phyloP scores from a whole-genome alignment of 2,329 filamentous ascomycete species.

The Diaporthe batatas region DNA sequence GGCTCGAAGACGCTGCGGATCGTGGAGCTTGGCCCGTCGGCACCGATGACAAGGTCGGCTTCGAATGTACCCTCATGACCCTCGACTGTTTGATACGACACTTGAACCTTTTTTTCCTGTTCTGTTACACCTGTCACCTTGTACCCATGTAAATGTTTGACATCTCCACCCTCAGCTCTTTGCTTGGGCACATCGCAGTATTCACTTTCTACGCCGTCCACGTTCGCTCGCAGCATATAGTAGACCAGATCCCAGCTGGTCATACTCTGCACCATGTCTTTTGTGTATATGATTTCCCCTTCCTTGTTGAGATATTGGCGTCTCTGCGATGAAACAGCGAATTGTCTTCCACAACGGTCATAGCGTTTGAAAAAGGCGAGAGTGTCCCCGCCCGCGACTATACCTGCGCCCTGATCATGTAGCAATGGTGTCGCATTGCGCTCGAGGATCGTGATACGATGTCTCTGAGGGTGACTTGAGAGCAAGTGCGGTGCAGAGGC shows the following conservation, averaged over 20 bases:
- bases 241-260: constrained; percentile 63
- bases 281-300: constrained; percentile 51
- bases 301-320: constrained; percentile 52
- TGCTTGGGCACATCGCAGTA: constrained; percentile 50
- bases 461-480: constrained; percentile 53
- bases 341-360: constrained; percentile 53
- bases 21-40: constrained; percentile 58
- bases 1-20: constrained; percentile 52
- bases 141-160: constrained; percentile 51
- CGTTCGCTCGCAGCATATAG: constrained; percentile 58
- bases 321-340: constrained; percentile 49
- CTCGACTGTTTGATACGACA: constrained; percentile 51
- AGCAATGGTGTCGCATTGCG: constrained; percentile 58
- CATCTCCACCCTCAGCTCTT: constrained; percentile 47
- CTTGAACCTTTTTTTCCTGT: constrained; percentile 48
- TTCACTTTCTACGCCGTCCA: constrained; percentile 53
- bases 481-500: constrained; percentile 55
- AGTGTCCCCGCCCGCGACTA: constrained; percentile 60
- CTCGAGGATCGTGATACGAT: constrained; percentile 59
- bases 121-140: constrained; percentile 50
- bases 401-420: constrained; percentile 62
- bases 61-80: constrained; percentile 49
- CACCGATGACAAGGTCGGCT: constrained; percentile 57
- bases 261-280: constrained; percentile 57
- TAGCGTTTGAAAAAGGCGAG: constrained; percentile 57